Conservation (phyloP, 768 basidiomycete species). For the Naematelia aurantialba region DNA sequence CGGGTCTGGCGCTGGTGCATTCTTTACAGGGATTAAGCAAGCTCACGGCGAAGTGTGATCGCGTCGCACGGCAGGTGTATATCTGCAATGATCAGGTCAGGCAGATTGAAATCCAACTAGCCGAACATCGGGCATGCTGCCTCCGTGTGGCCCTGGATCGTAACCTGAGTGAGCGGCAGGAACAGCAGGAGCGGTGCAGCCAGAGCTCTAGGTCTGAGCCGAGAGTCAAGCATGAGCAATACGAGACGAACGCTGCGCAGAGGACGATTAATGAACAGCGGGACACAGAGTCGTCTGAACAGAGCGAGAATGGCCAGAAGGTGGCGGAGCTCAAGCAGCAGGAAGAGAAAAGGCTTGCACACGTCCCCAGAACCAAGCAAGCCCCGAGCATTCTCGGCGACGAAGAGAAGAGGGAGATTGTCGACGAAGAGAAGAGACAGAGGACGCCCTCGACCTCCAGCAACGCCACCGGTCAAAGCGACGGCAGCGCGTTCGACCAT, state of each 20-base stretch:
- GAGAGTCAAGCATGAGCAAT: neutral
- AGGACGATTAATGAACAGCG: too few species aligned
- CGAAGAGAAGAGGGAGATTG: too few species aligned
- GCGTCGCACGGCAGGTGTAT: constrained; percentile 28
- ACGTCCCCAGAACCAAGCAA: neutral
- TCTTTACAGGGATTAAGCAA: constrained; percentile 12
- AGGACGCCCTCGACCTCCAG: neutral
- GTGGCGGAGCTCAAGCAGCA: neutral
- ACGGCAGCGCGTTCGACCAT: neutral
- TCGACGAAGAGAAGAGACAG: too few species aligned
- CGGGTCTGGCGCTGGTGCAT: neutral
- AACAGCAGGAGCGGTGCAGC: neutral
- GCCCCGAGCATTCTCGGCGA: neutral
- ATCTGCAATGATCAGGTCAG: constrained; percentile 37
- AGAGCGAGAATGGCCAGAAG: too few species aligned
- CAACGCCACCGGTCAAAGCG: neutral
- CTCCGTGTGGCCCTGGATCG: constrained; percentile 1
- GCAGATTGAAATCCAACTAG: constrained; percentile 24
- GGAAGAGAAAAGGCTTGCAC: neutral
- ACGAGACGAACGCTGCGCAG: too few species aligned
- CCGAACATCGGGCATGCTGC: constrained; percentile 17
- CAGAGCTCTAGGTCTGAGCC: neutral
- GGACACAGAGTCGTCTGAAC: too few species aligned
- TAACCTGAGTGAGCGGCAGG: neutral
- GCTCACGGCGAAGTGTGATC: constrained; percentile 16